Evolutionary conservation across 495 filamentous ascomycete species (phyloP), one percentile per base, ranked within the genome.

Genomic region (Penicillium canescens): DNA sequence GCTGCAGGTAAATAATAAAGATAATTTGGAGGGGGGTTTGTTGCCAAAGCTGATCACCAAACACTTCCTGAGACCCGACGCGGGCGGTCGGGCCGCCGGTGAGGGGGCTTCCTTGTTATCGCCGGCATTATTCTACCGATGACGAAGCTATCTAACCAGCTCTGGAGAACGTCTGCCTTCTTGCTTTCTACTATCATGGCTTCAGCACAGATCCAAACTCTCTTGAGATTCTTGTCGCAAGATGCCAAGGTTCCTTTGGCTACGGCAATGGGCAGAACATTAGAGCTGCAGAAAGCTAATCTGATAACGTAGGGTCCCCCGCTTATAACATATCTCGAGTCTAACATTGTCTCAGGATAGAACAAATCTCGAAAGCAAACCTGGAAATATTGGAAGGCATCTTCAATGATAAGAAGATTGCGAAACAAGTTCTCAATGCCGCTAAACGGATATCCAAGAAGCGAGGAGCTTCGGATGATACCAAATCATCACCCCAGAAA

Each of bases 181-280:
- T 18, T 10, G 11, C 24, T 18, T 28, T 8, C 8, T 10, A 41
- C 12, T 50, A 39, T 20, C 11, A 73, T 73, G 70, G 57, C 67
- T 4, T 37, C 59, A 11, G 26, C 52, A 43, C 56, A 89, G 54
- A 73, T 91, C 11, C 86, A 89, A 65, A 75, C 82, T 41, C 75
- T 93, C n/a, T 74, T 93, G 39, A 86, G 89, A 42, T 87, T 94
- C 46, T 78, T 93, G 28, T 86, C 88, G 1, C 83, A 87, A 58
- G 84, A 87, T 62, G 82, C 82, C 26, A 92, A 88, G 64, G 64
- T 89, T 10, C 82, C 88, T 0, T 82, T 93, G 57, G 77, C 87
- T 54, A 72, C 77, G 26, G 89, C 89, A 16, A 84, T 92, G 76
- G 68, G 75, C 44, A 86, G 86, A 67, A 73, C 87, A 44, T 86